Conservation (phyloP, 2,329 filamentous ascomycete genomes). For the Aspergillus fructus region DNA sequence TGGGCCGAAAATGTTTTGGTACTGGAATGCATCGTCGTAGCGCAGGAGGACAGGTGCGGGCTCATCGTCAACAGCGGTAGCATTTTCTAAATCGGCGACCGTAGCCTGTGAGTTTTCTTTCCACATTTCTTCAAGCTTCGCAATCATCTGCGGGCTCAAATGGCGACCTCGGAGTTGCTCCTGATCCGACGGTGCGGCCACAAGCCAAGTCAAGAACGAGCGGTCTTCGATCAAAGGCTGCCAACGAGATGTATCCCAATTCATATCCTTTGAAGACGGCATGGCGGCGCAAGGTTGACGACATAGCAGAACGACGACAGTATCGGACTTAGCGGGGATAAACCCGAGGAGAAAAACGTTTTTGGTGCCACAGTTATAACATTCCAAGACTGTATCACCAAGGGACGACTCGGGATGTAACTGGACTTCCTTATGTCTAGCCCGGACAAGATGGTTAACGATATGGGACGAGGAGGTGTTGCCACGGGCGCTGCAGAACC, state of each 20-base stretch:
- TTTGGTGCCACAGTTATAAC: slow-evolving; percentile 99
- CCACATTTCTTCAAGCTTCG: slow-evolving; percentile 96
- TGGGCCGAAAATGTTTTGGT: slow-evolving; percentile 97
- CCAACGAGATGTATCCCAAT: slow-evolving; percentile 98
- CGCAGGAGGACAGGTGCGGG: slow-evolving; percentile 87
- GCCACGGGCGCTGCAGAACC: slow-evolving; percentile 97
- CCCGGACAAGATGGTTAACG: slow-evolving; percentile 95
- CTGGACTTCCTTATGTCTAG: slow-evolving; percentile 97
- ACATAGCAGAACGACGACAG: slow-evolving; percentile 93
- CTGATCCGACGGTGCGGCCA: slow-evolving; percentile 82
- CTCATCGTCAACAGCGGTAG: slow-evolving; percentile 88
- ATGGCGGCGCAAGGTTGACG: slow-evolving; percentile 94
- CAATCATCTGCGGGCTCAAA: slow-evolving; percentile 89
- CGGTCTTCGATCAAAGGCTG: slow-evolving; percentile 96
- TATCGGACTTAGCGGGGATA: slow-evolving; percentile 97
- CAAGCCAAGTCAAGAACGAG: slow-evolving; percentile 91
- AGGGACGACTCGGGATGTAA: slow-evolving; percentile 90
- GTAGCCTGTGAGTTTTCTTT: slow-evolving; percentile 91
- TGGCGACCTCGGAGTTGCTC: slow-evolving; percentile 95
- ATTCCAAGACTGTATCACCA: slow-evolving; percentile 94
- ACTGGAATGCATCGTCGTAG: slow-evolving; percentile 97
- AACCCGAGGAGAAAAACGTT: slow-evolving; percentile 98
- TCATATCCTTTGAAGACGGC: slow-evolving; percentile 98
- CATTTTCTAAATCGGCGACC: slow-evolving; percentile 87
- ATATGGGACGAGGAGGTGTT: slow-evolving; percentile 98